phyloP scores from a whole-genome alignment of 768 basidiomycete species.

The Hericium erinaceus region DNA sequence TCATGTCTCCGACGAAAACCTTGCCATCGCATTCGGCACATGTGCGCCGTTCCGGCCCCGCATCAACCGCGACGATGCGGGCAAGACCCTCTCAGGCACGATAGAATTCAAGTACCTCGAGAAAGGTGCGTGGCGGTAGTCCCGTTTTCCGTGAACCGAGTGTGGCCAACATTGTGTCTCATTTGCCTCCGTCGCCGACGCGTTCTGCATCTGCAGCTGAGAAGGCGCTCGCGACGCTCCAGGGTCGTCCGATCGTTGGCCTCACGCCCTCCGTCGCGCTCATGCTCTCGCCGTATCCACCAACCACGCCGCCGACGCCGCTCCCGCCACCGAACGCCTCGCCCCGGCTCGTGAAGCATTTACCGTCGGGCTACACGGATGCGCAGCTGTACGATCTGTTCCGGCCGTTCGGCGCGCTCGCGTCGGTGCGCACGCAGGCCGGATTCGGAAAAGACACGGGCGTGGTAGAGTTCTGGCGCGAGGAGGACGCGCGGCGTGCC shows the following conservation, averaged over 20 bases:
- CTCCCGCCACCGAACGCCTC: conserved; percentile 69
- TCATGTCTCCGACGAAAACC: conserved; percentile 65
- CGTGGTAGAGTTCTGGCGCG: conserved; percentile 80
- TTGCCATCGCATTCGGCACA: conserved; percentile 62
- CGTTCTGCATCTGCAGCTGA: conserved; percentile 47
- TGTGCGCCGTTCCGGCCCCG: conserved; percentile 79
- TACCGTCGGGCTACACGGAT: conserved; percentile 61
- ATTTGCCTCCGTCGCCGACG: conserved; percentile 5
- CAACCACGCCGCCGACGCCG: conserved; percentile 64
- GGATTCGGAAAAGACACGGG: conserved; percentile 72
- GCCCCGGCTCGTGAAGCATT: conserved; percentile 78
- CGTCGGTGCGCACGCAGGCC: conserved; percentile 64
- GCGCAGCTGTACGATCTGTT: conserved; percentile 78
- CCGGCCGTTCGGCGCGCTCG: conserved; percentile 75
- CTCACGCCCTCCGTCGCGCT: conserved; percentile 50
- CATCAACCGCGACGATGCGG: conserved; percentile 51
- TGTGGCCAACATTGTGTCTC: background rate
- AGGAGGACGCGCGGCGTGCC: conserved; percentile 71
- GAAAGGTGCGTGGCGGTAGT: conserved; percentile 45
- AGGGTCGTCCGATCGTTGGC: conserved; percentile 62
- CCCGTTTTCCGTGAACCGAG: conserved; percentile 4
- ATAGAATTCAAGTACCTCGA: conserved; percentile 81
- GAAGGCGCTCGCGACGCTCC: conserved; percentile 79
- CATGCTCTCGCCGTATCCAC: conserved; percentile 76
- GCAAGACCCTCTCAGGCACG: conserved; percentile 51